Base-by-base conservation (phyloP, 257 asterid genomes). In the Salvia rosmarinus region DNA sequence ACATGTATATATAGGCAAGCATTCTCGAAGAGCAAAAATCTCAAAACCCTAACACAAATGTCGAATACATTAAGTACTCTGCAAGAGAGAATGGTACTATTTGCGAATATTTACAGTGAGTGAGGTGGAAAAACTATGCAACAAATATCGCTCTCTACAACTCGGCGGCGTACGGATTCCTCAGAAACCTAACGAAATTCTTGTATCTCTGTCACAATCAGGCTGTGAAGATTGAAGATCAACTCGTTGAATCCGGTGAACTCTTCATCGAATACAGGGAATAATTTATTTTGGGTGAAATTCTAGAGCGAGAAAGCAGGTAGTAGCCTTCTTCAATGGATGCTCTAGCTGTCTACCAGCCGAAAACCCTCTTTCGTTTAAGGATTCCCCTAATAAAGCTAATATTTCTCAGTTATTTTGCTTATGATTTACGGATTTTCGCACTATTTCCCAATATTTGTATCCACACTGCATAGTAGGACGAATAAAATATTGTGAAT, bases 11-110 rank as follows among this genome's bases (percentile, higher is more conserved):
- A 35, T 21, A 47, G n/a, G 20, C 13, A 19, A 12, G 47, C 35
- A 12, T 19, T 70, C 69, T 67, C 68, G 23, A 70, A 44, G 67
- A 21, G 63, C 51, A 47, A 46, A 49, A 42, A 47, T 43, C 65
- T 70, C 76, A 76, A 82, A 84, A 75, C 86, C 93, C 91, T 85
- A 86, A 77, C 57, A n/a, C 70, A 37, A 44, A 23, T 43, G 12
- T 14, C 56, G 39, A 49, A 34, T 40, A 35, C 64, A 71, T 30
- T 17, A 9, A 20, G 9, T 28, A 44, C 63, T 30, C 71, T 34
- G 66, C 63, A 39, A 17, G 13, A 63, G 61, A 56, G 14, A 63
- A 46, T 19, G 13, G 52, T 14, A 23, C 11, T 67, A 60, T 43
- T 9, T 4, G 34, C 39, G 39, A 66, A 10, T 5, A 46, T 34